Evolutionary conservation across 2,329 filamentous ascomycete species (phyloP), one percentile per base, ranked within the genome.

Genomic region (Penicillium sp.): DNA sequence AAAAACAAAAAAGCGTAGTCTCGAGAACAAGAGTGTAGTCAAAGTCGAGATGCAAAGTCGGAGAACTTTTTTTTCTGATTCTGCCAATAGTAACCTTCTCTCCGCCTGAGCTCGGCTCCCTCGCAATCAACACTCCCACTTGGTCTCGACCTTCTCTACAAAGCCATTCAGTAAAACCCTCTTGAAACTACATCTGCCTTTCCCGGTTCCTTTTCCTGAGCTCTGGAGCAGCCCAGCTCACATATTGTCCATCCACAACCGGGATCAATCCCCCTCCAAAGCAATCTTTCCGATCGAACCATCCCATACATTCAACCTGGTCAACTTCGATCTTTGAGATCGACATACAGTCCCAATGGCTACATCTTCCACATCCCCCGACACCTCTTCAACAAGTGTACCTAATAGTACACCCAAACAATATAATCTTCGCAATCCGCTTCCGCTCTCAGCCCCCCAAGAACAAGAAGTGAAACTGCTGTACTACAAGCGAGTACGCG

Each of bases 391-490:
- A 57, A 55, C 61, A 38, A 45, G 56, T 36, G 48, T 57, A 35
- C 54, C 62, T 17, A 56, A 55, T 38, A 45, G 53, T 33, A 43
- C 59, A 37, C 52, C 62, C 19, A 58, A 54, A 54, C 64, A 67
- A 64, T 77, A 69, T 67, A 71, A 78, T 59, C 70, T 78, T 46
- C 83, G 85, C 64, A 94, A 93, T 69, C 92, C 92, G 16, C 78
- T 96, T 41, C 92, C 92, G 28, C 81, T 97, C 55, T 92, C 90
- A 26, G 85, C 90, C 11, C 82, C 86, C 22, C 90, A 95, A 74
- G 90, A 95, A 80, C 80, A 85, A 4, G 89, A 94, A 75, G 89
- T 95, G 54, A 84, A 88, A 66, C 88, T 91, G 64, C 77, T 94
- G 10, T 95, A 89, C 73, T 85, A 93, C 77, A 87, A 89, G 64